Evolutionary conservation across 139 green algal genomes (phyloP).

Genomic region (Chlorella sorokiniana): DNA sequence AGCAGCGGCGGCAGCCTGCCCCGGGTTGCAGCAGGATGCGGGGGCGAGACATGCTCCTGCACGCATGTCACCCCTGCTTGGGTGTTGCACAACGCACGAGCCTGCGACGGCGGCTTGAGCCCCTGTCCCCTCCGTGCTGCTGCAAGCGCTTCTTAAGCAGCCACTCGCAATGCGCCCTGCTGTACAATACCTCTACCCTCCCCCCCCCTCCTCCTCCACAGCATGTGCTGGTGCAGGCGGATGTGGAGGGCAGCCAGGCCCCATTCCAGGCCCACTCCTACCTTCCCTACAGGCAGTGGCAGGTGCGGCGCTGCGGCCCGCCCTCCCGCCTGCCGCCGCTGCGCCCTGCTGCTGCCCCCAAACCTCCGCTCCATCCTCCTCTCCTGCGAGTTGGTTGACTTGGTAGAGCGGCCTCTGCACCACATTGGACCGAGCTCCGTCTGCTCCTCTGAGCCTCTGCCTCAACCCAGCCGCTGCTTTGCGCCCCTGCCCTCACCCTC

Average conservation of each 20-base stretch:
- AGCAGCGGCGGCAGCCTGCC: background rate
- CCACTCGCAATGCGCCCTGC: too few relatives aligned
- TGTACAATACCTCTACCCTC: background rate
- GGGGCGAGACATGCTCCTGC: background rate
- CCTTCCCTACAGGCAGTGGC: conserved; percentile 8
- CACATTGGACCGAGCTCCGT: too few relatives aligned
- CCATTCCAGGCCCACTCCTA: conserved; percentile 11
- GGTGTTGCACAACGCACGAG: background rate
- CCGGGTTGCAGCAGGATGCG: background rate
- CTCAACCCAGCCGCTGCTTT: background rate
- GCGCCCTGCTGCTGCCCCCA: background rate
- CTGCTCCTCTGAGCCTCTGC: too few relatives aligned
- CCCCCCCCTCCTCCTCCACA: background rate
- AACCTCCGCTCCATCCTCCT: background rate
- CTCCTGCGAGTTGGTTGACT: too few relatives aligned
- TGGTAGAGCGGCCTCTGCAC: too few relatives aligned
- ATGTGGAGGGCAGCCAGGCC: background rate
- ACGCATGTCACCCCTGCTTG: background rate
- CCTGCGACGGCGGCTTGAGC: background rate
- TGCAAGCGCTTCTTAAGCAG: background rate
- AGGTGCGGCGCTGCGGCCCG: background rate
- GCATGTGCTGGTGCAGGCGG: conserved; percentile 15
- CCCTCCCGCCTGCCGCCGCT: background rate
- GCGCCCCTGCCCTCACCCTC: background rate
- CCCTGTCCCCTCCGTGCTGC: background rate